These are phyloP conservation scores for Aegilops speltoides DNA, from an alignment of 176 grass and related monocot genomes.

Conservation along the genomic window DNA sequence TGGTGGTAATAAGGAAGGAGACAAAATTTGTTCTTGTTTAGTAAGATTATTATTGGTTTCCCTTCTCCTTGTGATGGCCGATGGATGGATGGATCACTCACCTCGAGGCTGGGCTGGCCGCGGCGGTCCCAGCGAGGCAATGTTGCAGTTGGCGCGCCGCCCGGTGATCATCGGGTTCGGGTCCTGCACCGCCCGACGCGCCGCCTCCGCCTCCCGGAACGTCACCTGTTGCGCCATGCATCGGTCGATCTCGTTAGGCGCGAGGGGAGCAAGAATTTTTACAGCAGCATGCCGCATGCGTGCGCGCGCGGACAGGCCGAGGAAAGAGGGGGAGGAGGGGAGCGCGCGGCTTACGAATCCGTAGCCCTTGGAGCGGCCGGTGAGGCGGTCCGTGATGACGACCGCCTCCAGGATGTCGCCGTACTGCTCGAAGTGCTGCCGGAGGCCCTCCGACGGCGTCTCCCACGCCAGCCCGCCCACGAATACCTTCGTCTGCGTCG, in stretches of 20 bases:
- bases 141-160: conserved; percentile 99
- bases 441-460: conserved; percentile 75
- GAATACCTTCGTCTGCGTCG: conserved; percentile 96
- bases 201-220: conserved; percentile 77
- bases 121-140: conserved; percentile 75
- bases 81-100: conserved; percentile 11
- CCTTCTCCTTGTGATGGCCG: background rate
- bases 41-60: background rate
- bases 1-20: background rate
- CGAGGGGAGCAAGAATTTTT: background rate
- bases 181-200: conserved; percentile 67
- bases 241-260: background rate
- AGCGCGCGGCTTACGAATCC: conserved; percentile 58
- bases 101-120: conserved; percentile 60
- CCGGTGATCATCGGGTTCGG: conserved; percentile 84
- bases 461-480: conserved; percentile 98
- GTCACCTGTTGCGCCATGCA: conserved; percentile 65
- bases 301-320: background rate
- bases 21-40: background rate
- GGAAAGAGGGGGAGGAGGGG: background rate
- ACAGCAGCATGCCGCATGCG: background rate
- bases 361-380: conserved; percentile 93
- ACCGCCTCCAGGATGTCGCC: conserved; percentile 98
- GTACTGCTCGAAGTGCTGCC: conserved; percentile 84
- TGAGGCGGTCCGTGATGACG: conserved; percentile 80